phyloP scores from a whole-genome alignment of 73 alveolate genomes.

The Blepharisma stoltei region DNA sequence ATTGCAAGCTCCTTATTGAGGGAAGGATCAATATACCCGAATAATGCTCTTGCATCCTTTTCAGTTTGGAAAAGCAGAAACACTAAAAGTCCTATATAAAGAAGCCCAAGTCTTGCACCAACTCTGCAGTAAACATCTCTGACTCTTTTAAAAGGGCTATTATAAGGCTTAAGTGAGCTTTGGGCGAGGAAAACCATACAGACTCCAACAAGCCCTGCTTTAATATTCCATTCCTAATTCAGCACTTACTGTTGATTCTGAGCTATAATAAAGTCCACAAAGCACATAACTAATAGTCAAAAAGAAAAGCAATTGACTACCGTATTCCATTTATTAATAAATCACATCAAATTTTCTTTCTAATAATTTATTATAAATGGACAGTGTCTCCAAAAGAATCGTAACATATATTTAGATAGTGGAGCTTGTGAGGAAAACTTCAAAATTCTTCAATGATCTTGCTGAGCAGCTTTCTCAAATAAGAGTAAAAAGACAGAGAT shows the following conservation, averaged over 20 bases:
- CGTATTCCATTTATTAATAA: conserved; percentile 18
- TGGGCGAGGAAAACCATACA: conserved; percentile 43
- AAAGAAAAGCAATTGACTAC: conserved; percentile 16
- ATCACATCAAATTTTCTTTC: no score
- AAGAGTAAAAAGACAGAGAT: no score
- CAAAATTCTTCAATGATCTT: no score
- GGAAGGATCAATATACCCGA: conserved; percentile 47
- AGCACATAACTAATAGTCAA: background rate
- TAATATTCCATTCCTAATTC: background rate
- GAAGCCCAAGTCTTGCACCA: conserved; percentile 33
- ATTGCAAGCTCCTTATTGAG: conserved; percentile 51
- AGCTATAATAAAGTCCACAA: background rate
- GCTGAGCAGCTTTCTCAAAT: no score
- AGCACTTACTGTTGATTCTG: background rate
- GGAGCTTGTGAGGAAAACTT: no score
- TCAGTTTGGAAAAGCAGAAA: conserved; percentile 49
- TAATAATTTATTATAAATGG: no score
- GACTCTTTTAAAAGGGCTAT: conserved; percentile 51
- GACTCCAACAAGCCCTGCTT: conserved; percentile 22
- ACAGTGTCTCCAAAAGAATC: no score
- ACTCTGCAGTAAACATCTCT: conserved; percentile 50
- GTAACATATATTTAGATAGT: no score
- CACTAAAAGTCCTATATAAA: conserved; percentile 48
- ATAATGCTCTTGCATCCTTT: conserved; percentile 52
- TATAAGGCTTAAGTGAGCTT: conserved; percentile 42